Base-by-base conservation (phyloP, 495 filamentous ascomycete genomes). In the Xylaria bambusicola region DNA sequence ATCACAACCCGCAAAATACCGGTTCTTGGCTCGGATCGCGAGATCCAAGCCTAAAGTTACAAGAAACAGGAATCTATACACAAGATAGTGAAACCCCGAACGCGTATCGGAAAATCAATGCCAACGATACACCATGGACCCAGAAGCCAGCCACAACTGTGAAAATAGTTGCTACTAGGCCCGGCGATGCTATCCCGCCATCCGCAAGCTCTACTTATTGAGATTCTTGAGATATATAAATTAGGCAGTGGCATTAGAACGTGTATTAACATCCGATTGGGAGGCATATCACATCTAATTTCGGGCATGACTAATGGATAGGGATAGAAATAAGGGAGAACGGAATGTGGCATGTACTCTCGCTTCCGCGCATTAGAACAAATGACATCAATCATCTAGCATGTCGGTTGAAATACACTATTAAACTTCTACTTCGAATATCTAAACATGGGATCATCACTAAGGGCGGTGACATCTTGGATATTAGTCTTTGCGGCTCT, bases 1-100 rank as follows among this genome's bases (percentile, higher is more conserved):
- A 68, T 41, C 65, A 70, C 23, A 29, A 53, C 12, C 58, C 56
- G 6, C 46, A 26, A 8, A 62, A 61, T 7, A 6, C 36, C 1
- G n/a, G 59, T 52, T 52, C 65, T 1, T 70, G 67, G 67, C 50
- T 70, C 4, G 49, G 41, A 24, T 62, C 40, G 13, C 57, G 67
- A 26, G 67, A 70, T 24, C 33, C 47, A 24, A 65, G 56, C 40
- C 40, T 60, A 5, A 44, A 51, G 13, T 31, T 60, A 21, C 27
- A 60, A 29, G 49, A 53, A 21, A 5, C 40, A 21, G 57, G 57
- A 2, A 60, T 53, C 6, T 60, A 52, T 47, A 60, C 57, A 7
- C 57, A 53, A 41, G 29, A 46, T 29, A 47, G 47, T 7, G 40
- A 17, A 4, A 48, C 18, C 27, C 44, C 53, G 1, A 46, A 31